Evolutionary conservation across 371 early-diverging fungal genomes (phyloP), one percentile per base, ranked within the genome.

Genomic region (Lichtheimia hyalospora): DNA sequence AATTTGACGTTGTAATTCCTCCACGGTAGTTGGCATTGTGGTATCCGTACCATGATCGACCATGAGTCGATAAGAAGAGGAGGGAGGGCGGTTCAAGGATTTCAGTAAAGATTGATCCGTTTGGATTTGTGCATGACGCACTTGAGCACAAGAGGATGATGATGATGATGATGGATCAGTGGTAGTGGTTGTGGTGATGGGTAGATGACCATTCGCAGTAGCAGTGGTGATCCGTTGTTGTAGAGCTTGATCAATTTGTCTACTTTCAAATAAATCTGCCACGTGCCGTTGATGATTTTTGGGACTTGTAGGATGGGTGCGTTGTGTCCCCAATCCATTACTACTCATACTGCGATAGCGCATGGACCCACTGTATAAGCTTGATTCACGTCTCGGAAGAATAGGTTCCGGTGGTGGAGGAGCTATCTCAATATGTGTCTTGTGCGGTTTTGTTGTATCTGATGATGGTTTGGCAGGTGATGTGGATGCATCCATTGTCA

Each of bases 1-100:
- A n/a, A 84, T 58, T 24, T 78, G 74, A 2, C 69, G 64, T 63
- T 83, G 66, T 6, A 78, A 62, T 16, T 58, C 49, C 15, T 55
- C 44, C 20, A 55, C 56, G 0, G 53, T 53, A 34, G 6, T 34
- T 2, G 34, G 34, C 34, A 34, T 34, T 0, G 46, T 46, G 8
- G 34, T 1, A 10, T 34, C 34, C 10, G 10, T 34, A 10, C 10
- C 34, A 46, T 46, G 25, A 25, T 25, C 25, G n/a, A 18, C 2
- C 6, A 8, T 3, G 5, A 16, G 16, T 46, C 18, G 46, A 46
- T 46, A 46, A 10, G 46, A 46, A 18, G 46, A 46, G 0, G 46
- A 46, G 5, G 46, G 46, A 21, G 18, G 44, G 13, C n/a, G 46
- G 16, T 18, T 2, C 7, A 16, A 8, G 18, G 46, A 20, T 46